phyloP scores from a whole-genome alignment of 768 basidiomycete species.

The Chlorophyllum brunneum region DNA sequence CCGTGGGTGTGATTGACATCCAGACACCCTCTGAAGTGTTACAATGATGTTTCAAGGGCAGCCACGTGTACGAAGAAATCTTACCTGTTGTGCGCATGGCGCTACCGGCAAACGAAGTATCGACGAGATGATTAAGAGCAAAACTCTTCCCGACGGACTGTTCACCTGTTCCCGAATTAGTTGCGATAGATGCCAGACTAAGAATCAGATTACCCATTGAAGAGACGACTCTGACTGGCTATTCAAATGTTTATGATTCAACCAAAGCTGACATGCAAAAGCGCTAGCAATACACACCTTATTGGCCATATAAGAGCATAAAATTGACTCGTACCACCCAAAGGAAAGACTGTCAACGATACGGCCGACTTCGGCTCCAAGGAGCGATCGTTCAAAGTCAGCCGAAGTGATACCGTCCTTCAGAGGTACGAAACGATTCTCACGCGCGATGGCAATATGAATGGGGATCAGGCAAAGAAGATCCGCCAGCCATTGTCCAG shows the following conservation, averaged over 20 bases:
- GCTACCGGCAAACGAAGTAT: conserved; percentile 63
- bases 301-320: conserved; percentile 56
- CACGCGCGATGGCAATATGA: conserved; percentile 54
- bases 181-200: not conserved
- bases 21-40: conserved; percentile 47
- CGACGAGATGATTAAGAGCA: conserved; percentile 54
- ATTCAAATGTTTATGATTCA: not conserved
- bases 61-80: not conserved
- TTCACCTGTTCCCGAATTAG: conserved; percentile 36
- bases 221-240: conserved; percentile 63
- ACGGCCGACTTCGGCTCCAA: conserved; percentile 54
- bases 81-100: conserved; percentile 59
- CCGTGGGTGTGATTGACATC: conserved; percentile 64
- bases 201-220: conserved; percentile 46
- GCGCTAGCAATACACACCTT: conserved; percentile 41
- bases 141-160: conserved; percentile 65
- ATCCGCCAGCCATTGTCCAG: conserved; percentile 62
- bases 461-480: conserved; percentile 62
- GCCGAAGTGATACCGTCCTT: conserved; percentile 50
- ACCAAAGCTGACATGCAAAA: not conserved
- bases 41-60: not conserved
- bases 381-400: conserved; percentile 44
- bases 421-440: conserved; percentile 59
- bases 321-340: conserved; percentile 64
- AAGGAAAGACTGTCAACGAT: conserved; percentile 54